Percentiles rank a stretch among this genome's conserved stretches.
These are phyloP conservation scores for Rhodomyrtus tomentosa DNA, from an alignment of 345 rosid genomes.

Conservation along the genomic window DNA sequence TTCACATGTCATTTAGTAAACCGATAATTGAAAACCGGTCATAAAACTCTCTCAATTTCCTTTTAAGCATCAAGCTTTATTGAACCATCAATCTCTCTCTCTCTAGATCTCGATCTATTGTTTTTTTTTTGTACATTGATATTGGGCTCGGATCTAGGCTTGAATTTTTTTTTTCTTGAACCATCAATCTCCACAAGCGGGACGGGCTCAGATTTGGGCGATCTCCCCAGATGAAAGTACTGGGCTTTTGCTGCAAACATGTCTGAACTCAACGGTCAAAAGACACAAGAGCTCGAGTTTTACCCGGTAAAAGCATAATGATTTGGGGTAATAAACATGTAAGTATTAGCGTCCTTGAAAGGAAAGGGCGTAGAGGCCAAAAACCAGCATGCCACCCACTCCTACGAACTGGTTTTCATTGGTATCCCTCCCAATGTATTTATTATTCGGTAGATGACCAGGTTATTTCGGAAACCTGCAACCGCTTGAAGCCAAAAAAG, in stretches of 20 bases:
- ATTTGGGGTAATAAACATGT: background rate
- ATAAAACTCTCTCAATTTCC: background rate
- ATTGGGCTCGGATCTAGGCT: too few species aligned
- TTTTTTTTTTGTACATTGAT: too few species aligned
- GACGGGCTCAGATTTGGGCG: too few species aligned
- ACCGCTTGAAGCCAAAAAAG: background rate
- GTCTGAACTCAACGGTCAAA: background rate
- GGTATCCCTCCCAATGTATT: background rate
- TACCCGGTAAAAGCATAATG: background rate
- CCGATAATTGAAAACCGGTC: background rate
- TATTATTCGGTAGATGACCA: background rate
- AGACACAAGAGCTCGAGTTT: background rate
- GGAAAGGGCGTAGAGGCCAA: background rate
- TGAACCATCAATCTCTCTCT: background rate
- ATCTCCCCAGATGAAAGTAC: too few species aligned
- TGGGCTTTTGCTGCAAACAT: too few species aligned
- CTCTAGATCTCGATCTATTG: too few species aligned
- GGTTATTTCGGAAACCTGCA: background rate
- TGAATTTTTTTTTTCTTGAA: too few species aligned
- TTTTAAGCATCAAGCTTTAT: background rate
- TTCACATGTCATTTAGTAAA: background rate
- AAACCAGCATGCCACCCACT: background rate
- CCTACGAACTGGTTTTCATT: background rate
- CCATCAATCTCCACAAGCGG: too few species aligned
- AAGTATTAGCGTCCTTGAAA: background rate